Conservation (phyloP, 441 rosid genomes). For the Euphorbia schlechtendalii region DNA sequence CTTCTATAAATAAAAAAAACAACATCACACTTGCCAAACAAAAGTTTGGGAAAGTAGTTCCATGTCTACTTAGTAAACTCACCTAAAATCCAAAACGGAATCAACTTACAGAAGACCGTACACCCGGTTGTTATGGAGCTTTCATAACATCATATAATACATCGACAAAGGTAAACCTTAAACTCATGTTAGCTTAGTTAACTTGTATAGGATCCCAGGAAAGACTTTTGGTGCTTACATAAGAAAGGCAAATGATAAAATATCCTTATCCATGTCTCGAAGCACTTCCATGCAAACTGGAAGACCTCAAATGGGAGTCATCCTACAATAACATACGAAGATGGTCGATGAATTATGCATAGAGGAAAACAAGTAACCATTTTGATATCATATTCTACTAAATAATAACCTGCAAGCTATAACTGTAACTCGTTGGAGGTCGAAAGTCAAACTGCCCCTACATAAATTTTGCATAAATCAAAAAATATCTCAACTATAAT, state of each 20-base stretch:
- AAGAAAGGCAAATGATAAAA: slow-evolving; percentile 7
- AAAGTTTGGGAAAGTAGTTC: background rate
- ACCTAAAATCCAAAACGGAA: too few relatives aligned
- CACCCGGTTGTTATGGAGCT: background rate
- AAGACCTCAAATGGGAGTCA: slow-evolving; percentile 52
- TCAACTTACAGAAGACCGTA: too few relatives aligned
- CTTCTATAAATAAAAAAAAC: too few relatives aligned
- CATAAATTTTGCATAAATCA: slow-evolving; percentile 11
- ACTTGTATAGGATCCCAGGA: background rate
- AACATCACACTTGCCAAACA: background rate
- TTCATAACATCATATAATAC: too few relatives aligned
- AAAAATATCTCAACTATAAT: slow-evolving; percentile 8
- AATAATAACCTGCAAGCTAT: slow-evolving; percentile 55
- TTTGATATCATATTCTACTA: background rate
- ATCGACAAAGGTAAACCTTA: background rate
- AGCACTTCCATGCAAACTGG: slow-evolving; percentile 47
- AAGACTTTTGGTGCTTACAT: too few relatives aligned
- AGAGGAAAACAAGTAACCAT: background rate
- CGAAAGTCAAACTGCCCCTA: slow-evolving; percentile 73
- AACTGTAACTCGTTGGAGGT: slow-evolving; percentile 47
- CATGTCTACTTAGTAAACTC: background rate
- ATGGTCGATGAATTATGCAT: background rate
- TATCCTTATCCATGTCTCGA: slow-evolving; percentile 42
- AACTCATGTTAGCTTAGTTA: background rate
- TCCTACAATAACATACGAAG: slow-evolving; percentile 31